These are phyloP conservation scores for Sugiyamaella lignohabitans DNA, from an alignment of 805 yeast genomes.

Conservation along the genomic window DNA sequence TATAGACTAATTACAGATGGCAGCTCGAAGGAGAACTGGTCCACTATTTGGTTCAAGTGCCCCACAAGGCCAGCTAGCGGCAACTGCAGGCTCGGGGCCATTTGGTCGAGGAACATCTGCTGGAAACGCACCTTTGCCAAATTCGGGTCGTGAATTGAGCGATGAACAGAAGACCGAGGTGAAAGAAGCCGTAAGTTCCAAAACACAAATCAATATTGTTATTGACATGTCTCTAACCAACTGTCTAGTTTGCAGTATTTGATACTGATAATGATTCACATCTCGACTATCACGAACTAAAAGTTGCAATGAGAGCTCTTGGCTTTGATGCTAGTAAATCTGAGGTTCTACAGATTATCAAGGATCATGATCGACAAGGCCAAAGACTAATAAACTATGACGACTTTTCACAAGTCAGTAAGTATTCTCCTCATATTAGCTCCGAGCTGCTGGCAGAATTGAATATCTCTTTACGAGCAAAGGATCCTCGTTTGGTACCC, in stretches of 20 bases:
- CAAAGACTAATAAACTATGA: conserved; percentile 68
- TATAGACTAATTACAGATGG: too few relatives aligned
- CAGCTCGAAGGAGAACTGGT: not conserved
- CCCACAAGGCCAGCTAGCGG: too few relatives aligned
- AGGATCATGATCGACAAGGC: conserved; percentile 67
- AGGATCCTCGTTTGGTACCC: too few relatives aligned
- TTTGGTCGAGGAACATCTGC: not conserved
- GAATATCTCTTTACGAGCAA: too few relatives aligned
- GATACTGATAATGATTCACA: conserved; percentile 90
- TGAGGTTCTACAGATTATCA: conserved; percentile 72
- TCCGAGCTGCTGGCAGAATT: too few relatives aligned
- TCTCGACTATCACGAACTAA: conserved; percentile 86
- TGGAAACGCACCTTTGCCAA: not conserved
- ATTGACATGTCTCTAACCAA: not conserved
- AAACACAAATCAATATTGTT: not conserved
- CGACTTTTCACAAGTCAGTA: conserved; percentile 70
- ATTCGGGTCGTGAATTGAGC: conserved; percentile 45
- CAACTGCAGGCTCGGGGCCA: too few relatives aligned
- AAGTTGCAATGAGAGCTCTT: conserved; percentile 87
- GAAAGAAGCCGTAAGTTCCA: conserved; percentile 60
- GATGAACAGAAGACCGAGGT: conserved; percentile 89
- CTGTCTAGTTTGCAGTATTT: conserved; percentile 57
- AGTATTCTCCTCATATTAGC: too few relatives aligned
- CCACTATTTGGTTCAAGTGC: not conserved
- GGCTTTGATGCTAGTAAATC: conserved; percentile 83